A percentile compares a stretch with the other conserved stretches of the same genome.
Conservation (phyloP, 2,329 filamentous ascomycete genomes). For the Ascochyta rabiei region DNA sequence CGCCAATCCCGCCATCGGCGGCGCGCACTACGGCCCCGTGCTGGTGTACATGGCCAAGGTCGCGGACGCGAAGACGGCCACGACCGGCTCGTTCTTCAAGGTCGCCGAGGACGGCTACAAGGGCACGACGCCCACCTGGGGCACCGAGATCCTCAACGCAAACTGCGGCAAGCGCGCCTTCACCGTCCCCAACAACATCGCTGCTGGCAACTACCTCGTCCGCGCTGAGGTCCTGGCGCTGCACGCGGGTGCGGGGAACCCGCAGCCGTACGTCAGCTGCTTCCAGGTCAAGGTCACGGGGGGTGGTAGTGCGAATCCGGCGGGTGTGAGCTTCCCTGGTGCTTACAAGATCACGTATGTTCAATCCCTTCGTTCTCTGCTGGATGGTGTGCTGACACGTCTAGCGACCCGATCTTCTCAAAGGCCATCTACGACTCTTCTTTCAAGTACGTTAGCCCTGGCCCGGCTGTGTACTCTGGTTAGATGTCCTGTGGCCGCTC, state of each 20-base stretch:
- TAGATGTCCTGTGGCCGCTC: constrained; percentile 13
- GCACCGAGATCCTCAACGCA: constrained; percentile 48
- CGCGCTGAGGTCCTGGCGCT: constrained; percentile 44
- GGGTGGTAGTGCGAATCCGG: constrained; percentile 41
- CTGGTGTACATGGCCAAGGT: constrained; percentile 49
- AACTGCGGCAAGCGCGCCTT: constrained; percentile 48
- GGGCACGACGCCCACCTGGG: constrained; percentile 44
- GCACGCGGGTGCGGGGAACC: constrained; percentile 39
- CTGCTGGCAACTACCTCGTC: constrained; percentile 43
- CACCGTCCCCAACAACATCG: constrained; percentile 43
- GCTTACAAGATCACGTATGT: constrained; percentile 39
- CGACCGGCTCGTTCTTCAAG: constrained; percentile 45
- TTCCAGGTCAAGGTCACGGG: constrained; percentile 48
- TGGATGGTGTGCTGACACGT: background rate
- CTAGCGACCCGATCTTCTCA: constrained; percentile 39
- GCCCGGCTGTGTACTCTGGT: constrained; percentile 42
- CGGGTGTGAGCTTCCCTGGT: constrained; percentile 44
- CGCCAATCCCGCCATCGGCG: constrained; percentile 43
- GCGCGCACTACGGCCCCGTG: constrained; percentile 48
- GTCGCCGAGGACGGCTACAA: constrained; percentile 47
- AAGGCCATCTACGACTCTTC: constrained; percentile 42
- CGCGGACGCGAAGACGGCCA: constrained; percentile 41
- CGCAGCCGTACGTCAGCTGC: constrained; percentile 46
- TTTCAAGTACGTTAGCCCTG: constrained; percentile 46
- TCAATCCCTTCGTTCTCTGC: background rate